Evolutionary conservation across 1,284 basidiomycete genomes (phyloP), one percentile per base, ranked within the genome.

Genomic region (Sanghuangporus weigelae): DNA sequence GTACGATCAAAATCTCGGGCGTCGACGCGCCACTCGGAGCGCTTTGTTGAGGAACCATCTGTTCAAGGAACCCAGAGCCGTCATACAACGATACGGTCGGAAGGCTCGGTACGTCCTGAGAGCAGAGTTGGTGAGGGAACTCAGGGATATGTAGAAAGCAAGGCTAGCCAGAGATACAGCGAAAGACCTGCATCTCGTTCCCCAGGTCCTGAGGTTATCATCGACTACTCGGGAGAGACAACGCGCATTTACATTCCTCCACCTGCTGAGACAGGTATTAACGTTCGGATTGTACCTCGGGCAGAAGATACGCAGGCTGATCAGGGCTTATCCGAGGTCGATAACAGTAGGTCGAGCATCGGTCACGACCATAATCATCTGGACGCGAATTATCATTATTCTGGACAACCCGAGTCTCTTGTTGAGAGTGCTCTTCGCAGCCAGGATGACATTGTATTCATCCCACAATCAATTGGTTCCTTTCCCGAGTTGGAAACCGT

Each of bases 211-310:
- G 61, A 63, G 38, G 36, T 63, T 35, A 31, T 63, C n/a, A 63
- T 63, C 11, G 42, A 58, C 23, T 58, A 63, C n/a, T 55, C 61
- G 7, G 55, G 44, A 8, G 61, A 63, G 8, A 50, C 55, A 11
- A 63, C 61, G 46, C 19, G 38, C 11, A 63, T 63, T 16, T 39
- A 39, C 21, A 57, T 63, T 21, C 61, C 61, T 40, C 61, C 61
- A 4, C 54, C 61, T 11, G 44, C 54, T 38, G 48, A 50, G 31
- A 35, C 60, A 31, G 36, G 53, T 12, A 48, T 57, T 8, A 42
- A 50, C 14, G 55, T 55, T 16, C 54, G 36, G 4, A 49, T 59
- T 7, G 36, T 49, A 16, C 42, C 56, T 10, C 16, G 44, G 44
- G 12, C 16, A 14, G 44, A 46, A 5, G 44, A 46, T 3, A 46